Evolutionary conservation across 2,329 filamentous ascomycete species (phyloP).

Genomic region (Claviceps spartinae): DNA sequence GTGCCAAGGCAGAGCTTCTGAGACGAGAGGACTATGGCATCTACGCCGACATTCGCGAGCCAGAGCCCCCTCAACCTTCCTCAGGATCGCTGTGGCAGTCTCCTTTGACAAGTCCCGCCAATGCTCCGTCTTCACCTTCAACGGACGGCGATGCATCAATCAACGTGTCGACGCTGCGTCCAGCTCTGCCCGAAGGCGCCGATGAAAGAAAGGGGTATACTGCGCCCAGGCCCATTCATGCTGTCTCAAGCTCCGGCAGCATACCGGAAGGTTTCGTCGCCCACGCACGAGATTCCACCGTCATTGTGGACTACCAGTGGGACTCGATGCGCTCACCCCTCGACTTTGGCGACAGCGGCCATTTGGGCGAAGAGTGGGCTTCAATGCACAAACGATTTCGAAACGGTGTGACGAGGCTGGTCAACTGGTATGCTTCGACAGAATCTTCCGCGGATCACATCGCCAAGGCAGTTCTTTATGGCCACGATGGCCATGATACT

Average conservation of each 20-base stretch:
- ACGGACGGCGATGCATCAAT: conserved; percentile 15
- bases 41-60: conserved; percentile 20
- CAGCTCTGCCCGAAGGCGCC: conserved; percentile 18
- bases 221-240: conserved; percentile 68
- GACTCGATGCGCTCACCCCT: conserved; percentile 72
- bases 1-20: conserved; percentile 77
- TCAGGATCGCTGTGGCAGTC: conserved; percentile 22
- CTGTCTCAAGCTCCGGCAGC: conserved; percentile 62
- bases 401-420: conserved; percentile 60
- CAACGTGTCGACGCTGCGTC: conserved; percentile 18
- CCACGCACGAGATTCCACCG: conserved; percentile 77
- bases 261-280: conserved; percentile 83
- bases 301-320: conserved; percentile 88
- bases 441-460: conserved; percentile 38
- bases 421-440: conserved; percentile 65
- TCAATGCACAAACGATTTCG: conserved; percentile 87
- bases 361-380: conserved; percentile 88
- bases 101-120: conserved; percentile 13
- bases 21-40: conserved; percentile 55
- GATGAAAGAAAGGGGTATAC: conserved; percentile 42
- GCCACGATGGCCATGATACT: conserved; percentile 7
- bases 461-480: conserved; percentile 21
- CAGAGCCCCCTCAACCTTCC: conserved; percentile 11
- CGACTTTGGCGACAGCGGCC: conserved; percentile 77
- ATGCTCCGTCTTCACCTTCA: conserved; percentile 9